Conservation (phyloP, 441 rosid species). For the Corymbia citriodora region DNA sequence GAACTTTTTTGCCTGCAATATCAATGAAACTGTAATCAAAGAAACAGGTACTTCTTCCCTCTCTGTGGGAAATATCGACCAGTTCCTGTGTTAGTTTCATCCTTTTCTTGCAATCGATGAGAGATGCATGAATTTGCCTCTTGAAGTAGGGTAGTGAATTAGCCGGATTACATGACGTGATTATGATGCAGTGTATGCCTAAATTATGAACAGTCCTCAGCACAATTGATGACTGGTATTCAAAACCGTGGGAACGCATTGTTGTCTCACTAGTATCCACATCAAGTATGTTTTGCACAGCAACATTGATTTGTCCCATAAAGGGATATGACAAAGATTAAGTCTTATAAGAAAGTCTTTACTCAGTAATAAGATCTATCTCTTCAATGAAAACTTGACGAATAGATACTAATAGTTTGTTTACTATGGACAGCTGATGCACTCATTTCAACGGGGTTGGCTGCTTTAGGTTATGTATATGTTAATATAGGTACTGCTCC, state of each 20-base stretch:
- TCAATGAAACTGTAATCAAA: conserved; percentile 73
- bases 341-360: not conserved
- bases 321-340: not conserved
- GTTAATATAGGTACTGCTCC: not conserved
- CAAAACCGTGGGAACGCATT: not conserved
- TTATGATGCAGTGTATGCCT: not conserved
- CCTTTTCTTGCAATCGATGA: not conserved
- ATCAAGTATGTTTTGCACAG: not conserved
- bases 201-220: not conserved
- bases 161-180: not conserved
- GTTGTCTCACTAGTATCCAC: not conserved
- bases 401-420: not conserved
- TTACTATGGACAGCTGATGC: not conserved
- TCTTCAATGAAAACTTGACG: not conserved
- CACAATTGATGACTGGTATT: not conserved
- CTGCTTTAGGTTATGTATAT: not conserved
- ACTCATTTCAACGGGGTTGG: not conserved
- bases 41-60: conserved; percentile 10
- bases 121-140: not conserved
- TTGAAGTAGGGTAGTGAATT: not conserved
- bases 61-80: not conserved
- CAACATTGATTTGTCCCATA: not conserved
- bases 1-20: conserved; percentile 93
- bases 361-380: not conserved
- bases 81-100: not conserved